phyloP scores from a whole-genome alignment of 352 stramenopile species.

The Globisporangium mamillatum region DNA sequence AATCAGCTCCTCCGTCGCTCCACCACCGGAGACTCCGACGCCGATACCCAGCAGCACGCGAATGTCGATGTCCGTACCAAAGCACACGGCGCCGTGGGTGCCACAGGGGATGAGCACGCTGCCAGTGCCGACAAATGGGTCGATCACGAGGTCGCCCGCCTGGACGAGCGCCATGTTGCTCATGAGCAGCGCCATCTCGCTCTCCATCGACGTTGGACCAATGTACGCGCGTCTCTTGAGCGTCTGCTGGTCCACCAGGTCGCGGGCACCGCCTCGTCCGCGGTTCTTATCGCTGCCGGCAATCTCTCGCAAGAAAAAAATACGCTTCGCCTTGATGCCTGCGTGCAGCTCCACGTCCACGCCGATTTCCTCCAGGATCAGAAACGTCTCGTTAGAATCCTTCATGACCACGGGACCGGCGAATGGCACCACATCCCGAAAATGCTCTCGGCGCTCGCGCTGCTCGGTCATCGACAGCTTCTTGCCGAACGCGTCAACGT shows the following conservation, averaged over 20 bases:
- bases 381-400: conserved; percentile 60
- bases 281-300: conserved; percentile 73
- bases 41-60: conserved; percentile 92
- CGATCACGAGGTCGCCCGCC: conserved; percentile 84
- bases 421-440: conserved; percentile 60
- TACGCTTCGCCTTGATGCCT: conserved; percentile 42
- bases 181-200: conserved; percentile 97
- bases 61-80: conserved; percentile 97
- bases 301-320: conserved; percentile 71
- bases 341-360: conserved; percentile 43
- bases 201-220: conserved; percentile 97
- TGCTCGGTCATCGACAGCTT: conserved; percentile 78
- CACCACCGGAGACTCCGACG: conserved; percentile 46
- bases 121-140: conserved; percentile 97
- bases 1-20: conserved; percentile 18
- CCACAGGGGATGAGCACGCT: conserved; percentile 95
- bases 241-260: conserved; percentile 89
- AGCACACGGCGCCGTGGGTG: conserved; percentile 90
- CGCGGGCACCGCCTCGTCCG: conserved; percentile 58
- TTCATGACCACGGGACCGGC: conserved; percentile 70
- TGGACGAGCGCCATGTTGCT: conserved; percentile 81
- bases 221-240: conserved; percentile 95
- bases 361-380: conserved; percentile 75
- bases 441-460: conserved; percentile 39
- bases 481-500: conserved; percentile 73